Percentiles rank a stretch among this genome's conserved stretches.
Conservation (phyloP, 164 flowering plant genomes). For the Nymphaea thermarum region DNA sequence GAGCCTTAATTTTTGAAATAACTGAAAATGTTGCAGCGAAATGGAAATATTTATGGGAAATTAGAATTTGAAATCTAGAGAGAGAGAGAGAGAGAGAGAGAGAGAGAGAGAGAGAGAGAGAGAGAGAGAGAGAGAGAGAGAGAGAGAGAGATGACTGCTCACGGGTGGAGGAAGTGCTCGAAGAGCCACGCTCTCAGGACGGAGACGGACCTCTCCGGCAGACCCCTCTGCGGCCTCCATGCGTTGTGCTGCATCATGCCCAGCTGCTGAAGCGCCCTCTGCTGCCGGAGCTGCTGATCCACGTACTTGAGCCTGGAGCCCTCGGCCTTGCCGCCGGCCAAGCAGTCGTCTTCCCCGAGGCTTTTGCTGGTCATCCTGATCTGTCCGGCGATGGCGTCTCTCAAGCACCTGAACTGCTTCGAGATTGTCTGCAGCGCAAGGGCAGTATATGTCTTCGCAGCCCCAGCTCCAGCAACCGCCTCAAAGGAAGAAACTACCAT, state of each 20-base stretch:
- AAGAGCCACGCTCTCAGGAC: slow-evolving; percentile 99
- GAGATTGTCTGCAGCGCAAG: slow-evolving; percentile 88
- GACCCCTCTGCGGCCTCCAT: slow-evolving; percentile 98
- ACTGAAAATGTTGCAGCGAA: too few species aligned
- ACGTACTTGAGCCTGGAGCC: slow-evolving; percentile 71
- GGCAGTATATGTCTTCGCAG: slow-evolving; percentile 83
- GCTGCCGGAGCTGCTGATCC: slow-evolving; percentile 80
- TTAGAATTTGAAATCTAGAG: neutral
- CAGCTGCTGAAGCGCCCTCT: slow-evolving; percentile 82
- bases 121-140: slow-evolving; percentile 1
- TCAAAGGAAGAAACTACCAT: slow-evolving; percentile 70
- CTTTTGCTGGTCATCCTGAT: slow-evolving; percentile 48
- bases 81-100: slow-evolving; percentile 8
- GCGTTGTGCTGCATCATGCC: slow-evolving; percentile 97
- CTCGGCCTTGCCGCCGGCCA: slow-evolving; percentile 34
- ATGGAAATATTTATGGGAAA: too few species aligned
- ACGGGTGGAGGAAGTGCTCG: slow-evolving; percentile 99
- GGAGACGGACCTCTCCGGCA: slow-evolving; percentile 93
- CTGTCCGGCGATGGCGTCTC: slow-evolving; percentile 71
- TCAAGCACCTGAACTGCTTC: slow-evolving; percentile 80
- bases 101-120: slow-evolving; percentile 9
- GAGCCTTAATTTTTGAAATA: too few species aligned
- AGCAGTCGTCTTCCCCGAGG: slow-evolving; percentile 68
- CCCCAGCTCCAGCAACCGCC: slow-evolving; percentile 76
- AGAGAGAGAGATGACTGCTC: slow-evolving; percentile 11